Evolutionary conservation across 2,329 filamentous ascomycete species (phyloP).

Genomic region (Penicillium verrucosum): DNA sequence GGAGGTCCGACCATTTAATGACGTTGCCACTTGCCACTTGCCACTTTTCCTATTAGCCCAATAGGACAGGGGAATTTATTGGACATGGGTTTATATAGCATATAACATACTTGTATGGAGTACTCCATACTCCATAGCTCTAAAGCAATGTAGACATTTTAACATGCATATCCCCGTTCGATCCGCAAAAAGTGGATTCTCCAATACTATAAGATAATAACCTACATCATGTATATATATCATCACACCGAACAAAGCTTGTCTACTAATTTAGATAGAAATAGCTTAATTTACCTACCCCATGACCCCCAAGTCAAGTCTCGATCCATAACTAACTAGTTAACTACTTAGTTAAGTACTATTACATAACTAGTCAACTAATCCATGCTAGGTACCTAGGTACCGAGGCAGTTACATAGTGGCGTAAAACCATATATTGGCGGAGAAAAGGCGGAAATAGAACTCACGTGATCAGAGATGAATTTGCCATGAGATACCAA

Average conservation of each 20-base stretch:
- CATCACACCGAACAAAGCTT: too few relatives aligned
- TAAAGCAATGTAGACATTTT: not conserved
- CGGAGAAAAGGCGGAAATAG: not conserved
- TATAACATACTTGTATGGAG: not conserved
- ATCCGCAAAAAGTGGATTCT: conserved; percentile 2
- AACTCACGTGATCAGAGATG: not conserved
- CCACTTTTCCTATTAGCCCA: not conserved
- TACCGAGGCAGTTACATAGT: not conserved
- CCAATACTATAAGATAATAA: not conserved
- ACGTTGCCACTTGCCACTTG: conserved; percentile 2
- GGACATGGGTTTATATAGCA: too few relatives aligned
- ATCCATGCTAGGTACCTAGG: too few relatives aligned
- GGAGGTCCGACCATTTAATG: conserved; percentile 1
- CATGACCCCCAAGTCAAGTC: not conserved
- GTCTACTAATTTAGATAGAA: not conserved
- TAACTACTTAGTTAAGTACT: too few relatives aligned
- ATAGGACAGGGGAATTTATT: not conserved
- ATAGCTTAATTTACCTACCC: not conserved
- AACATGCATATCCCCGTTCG: conserved; percentile 1
- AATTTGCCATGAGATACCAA: not conserved
- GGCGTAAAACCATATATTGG: not conserved
- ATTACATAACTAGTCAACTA: too few relatives aligned
- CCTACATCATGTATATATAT: too few relatives aligned
- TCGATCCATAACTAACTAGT: not conserved
- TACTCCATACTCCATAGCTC: not conserved